These are phyloP conservation scores for Kluyveromyces sp. DNA, from an alignment of 1,139 yeast species.

Conservation along the genomic window DNA sequence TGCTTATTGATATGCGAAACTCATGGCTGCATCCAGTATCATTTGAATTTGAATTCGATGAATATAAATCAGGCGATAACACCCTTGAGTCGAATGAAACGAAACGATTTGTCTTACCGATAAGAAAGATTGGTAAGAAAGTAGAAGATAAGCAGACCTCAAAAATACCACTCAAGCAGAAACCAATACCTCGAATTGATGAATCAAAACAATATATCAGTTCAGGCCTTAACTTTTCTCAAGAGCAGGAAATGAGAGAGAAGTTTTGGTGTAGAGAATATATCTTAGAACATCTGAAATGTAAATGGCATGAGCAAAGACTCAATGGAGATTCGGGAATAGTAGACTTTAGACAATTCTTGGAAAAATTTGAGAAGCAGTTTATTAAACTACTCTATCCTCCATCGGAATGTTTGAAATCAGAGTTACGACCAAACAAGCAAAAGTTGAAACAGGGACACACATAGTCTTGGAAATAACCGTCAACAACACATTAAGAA, in stretches of 20 bases:
- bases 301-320: conserved; percentile 45
- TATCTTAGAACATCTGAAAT: conserved; percentile 50
- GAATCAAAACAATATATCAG: conserved; percentile 68
- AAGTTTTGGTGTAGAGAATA: conserved; percentile 76
- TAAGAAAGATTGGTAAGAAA: conserved; percentile 44
- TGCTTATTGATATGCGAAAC: conserved; percentile 27
- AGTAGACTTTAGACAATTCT: conserved; percentile 22
- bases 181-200: conserved; percentile 65
- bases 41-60: conserved; percentile 18
- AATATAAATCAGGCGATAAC: conserved; percentile 17
- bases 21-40: conserved; percentile 26
- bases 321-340: conserved; percentile 16
- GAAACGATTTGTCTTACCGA: conserved; percentile 59
- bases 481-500: conserved; percentile 5
- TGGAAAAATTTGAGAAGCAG: conserved; percentile 20
- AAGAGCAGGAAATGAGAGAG: conserved; percentile 44
- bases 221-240: conserved; percentile 47
- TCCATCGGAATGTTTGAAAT: conserved; percentile 16
- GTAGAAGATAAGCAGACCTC: too few relatives aligned
- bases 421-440: conserved; percentile 10
- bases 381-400: conserved; percentile 20
- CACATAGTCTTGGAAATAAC: conserved; percentile 7
- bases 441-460: conserved; percentile 13
- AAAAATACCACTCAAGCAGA: conserved; percentile 29
- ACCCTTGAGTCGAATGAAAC: conserved; percentile 37